Conservation (phyloP, 768 basidiomycete species). For the Boletus fagicola region DNA sequence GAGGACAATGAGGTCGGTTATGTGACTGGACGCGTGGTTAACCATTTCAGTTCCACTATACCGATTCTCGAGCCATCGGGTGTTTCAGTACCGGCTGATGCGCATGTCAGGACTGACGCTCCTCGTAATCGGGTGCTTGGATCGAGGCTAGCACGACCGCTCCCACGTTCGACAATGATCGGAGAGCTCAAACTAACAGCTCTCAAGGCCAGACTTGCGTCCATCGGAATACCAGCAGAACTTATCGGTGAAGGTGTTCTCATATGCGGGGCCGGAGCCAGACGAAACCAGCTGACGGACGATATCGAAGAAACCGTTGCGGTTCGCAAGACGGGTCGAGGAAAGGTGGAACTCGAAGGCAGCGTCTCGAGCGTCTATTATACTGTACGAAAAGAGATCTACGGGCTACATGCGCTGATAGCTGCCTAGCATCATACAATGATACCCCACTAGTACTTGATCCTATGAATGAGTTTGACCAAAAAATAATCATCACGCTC, state of each 20-base stretch:
- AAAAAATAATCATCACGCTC: slow-evolving; percentile 12
- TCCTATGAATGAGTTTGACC: background rate
- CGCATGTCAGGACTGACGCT: slow-evolving; percentile 22
- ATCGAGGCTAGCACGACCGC: slow-evolving; percentile 58
- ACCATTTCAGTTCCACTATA: slow-evolving; percentile 83
- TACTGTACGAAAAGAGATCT: slow-evolving; percentile 84
- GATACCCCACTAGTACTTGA: slow-evolving; percentile 6
- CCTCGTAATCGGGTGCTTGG: slow-evolving; percentile 51
- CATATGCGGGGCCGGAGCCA: slow-evolving; percentile 71
- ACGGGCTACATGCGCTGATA: slow-evolving; percentile 86
- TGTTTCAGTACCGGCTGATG: slow-evolving; percentile 29
- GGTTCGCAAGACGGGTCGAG: slow-evolving; percentile 83
- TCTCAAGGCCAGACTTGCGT: slow-evolving; percentile 75
- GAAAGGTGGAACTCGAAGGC: slow-evolving; percentile 87
- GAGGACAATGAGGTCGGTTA: slow-evolving; percentile 97
- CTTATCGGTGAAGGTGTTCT: slow-evolving; percentile 97
- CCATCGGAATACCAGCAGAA: slow-evolving; percentile 82
- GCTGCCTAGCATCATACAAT: slow-evolving; percentile 46
- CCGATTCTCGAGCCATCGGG: slow-evolving; percentile 78
- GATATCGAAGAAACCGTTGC: slow-evolving; percentile 69
- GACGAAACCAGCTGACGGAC: slow-evolving; percentile 41
- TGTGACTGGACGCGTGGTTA: slow-evolving; percentile 83
- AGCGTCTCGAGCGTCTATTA: slow-evolving; percentile 87
- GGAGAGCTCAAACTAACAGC: slow-evolving; percentile 93
- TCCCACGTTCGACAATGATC: slow-evolving; percentile 93